Evolutionary conservation across 2,329 filamentous ascomycete genomes (phyloP), one percentile per base, ranked within the genome.

Genomic region (Fusarium subtropicale): DNA sequence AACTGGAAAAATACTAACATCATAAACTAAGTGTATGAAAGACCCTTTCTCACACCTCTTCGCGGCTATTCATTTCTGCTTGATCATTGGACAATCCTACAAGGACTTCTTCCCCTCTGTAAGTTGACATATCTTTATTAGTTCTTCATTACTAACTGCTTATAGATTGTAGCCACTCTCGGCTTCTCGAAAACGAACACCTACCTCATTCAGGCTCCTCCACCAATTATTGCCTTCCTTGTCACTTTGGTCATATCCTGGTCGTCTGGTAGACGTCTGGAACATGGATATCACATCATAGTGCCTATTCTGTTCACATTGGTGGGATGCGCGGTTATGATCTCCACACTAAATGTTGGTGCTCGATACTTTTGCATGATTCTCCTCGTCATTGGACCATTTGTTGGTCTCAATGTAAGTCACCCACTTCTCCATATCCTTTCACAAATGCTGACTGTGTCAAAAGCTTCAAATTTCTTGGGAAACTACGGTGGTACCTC

Each of bases 101-200:
- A 81, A 81, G 56, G 80, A 80, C 54, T 83, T 83, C 73, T 80
- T 81, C 55, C 82, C 82, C 7, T 82, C 81, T 44, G 74, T 76
- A 11, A 53, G 72, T 47, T 5, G 8, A 9, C 1, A 5, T 4
- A 1, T 18, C 0, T 15, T 3, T 0, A 5, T 9, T 2, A 1
- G 3, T 6, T 2, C 2, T 20, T 16, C 16, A 1, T 20, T 11
- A 4, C 15, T 16, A 11, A 54, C 51, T 22, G 63, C 18, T 2
- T 1, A n/a, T 22, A 78, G 71, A 78, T 78, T 10, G 58, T 78
- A 0, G 56, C 66, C 1, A 78, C 76, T 0, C 73, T 78, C 9
- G 75, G 71, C 13, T 78, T 77, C 55, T 48, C 53, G 0, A 54
- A 74, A 7, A 74, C 67, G 4, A 71, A 62, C 3, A 82, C 81